phyloP scores from a whole-genome alignment of 805 yeast genomes.

The Myxozyma vanderwaltii region DNA sequence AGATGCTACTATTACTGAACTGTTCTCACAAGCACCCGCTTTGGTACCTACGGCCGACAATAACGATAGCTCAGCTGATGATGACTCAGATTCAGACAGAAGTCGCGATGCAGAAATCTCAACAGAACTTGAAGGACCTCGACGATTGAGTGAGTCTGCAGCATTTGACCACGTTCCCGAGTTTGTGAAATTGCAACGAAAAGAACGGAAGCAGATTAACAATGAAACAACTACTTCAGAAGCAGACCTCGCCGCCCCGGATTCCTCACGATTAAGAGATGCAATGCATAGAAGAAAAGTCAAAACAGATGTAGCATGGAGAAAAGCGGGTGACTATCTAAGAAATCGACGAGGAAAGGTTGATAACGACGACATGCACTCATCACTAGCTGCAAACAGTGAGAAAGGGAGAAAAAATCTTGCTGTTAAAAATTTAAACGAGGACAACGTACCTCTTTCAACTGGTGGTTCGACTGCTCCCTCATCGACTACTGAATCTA shows the following conservation, averaged over 20 bases:
- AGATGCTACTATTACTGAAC: no score
- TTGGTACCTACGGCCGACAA: neutral
- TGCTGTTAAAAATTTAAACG: neutral
- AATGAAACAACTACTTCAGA: neutral
- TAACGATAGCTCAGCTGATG: neutral
- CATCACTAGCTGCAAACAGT: neutral
- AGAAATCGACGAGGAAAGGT: slow-evolving; percentile 15
- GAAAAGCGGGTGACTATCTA: slow-evolving; percentile 31
- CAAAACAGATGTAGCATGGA: slow-evolving; percentile 35
- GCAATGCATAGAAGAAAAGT: slow-evolving; percentile 33
- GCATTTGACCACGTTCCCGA: slow-evolving; percentile 15
- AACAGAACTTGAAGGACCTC: neutral
- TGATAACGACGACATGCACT: neutral
- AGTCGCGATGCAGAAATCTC: neutral
- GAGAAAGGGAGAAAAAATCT: neutral
- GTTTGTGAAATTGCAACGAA: slow-evolving; percentile 11
- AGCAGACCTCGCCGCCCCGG: neutral
- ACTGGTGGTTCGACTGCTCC: slow-evolving; percentile 25
- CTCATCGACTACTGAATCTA: no score
- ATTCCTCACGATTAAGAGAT: slow-evolving; percentile 24
- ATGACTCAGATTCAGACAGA: neutral
- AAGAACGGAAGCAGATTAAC: neutral
- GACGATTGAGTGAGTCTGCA: neutral
- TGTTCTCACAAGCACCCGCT: neutral
- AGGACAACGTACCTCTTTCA: slow-evolving; percentile 10